phyloP scores from a whole-genome alignment of 73 alveolate genomes.

The Tetrahymena thermophila region DNA sequence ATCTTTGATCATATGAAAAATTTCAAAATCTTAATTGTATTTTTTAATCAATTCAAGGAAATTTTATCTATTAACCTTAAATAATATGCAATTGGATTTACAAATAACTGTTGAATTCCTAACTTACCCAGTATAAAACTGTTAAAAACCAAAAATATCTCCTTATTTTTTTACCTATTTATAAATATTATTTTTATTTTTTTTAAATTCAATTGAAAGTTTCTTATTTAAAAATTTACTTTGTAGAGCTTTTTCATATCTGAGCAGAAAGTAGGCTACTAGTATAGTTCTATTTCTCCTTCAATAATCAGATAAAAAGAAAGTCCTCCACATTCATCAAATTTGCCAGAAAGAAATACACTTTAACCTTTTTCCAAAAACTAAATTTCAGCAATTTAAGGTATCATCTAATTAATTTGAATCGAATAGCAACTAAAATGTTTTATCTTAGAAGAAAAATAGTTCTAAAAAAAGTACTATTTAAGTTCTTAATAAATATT shows the following conservation, averaged over 20 bases:
- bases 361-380: neutral
- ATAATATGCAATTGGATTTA: neutral
- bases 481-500: neutral
- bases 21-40: neutral
- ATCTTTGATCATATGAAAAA: neutral
- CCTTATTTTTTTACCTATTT: neutral
- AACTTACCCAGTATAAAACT: neutral
- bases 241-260: neutral
- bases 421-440: neutral
- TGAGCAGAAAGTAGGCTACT: neutral
- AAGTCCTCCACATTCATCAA: neutral
- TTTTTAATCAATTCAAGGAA: neutral
- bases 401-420: neutral
- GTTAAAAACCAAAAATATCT: neutral
- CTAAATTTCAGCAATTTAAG: neutral
- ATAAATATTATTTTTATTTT: no score
- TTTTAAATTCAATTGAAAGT: no score
- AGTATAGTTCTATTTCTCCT: neutral
- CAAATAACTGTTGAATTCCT: neutral
- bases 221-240: neutral
- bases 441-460: neutral
- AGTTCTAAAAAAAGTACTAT: neutral
- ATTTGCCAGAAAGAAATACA: neutral
- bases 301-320: neutral
- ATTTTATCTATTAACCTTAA: neutral